Percentiles rank a stretch among this genome's conserved stretches.
Conservation (phyloP, 2,329 filamentous ascomycete genomes). For the Penicillium sp. region DNA sequence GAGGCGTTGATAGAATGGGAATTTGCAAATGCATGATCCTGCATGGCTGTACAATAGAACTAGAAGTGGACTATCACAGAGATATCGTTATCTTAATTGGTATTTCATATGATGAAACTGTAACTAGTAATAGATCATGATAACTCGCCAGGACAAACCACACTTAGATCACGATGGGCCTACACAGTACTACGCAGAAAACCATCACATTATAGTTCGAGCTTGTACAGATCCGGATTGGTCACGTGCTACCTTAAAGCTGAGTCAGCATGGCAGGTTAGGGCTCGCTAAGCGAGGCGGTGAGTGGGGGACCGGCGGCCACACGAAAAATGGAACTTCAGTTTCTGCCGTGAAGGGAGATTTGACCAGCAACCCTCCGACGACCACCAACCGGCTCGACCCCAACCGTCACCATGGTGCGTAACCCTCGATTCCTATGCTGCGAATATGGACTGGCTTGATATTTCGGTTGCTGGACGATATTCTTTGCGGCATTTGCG, state of each 20-base stretch:
- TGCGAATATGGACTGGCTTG: slow-evolving; percentile 15
- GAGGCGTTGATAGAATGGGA: slow-evolving; percentile 1
- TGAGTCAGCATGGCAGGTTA: slow-evolving; percentile 26
- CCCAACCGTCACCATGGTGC: slow-evolving; percentile 51
- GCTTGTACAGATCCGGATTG: background rate
- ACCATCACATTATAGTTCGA: no score
- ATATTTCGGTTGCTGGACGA: slow-evolving; percentile 11
- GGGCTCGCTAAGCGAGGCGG: slow-evolving; percentile 44
- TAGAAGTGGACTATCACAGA: slow-evolving; percentile 4
- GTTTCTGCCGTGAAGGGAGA: slow-evolving; percentile 37
- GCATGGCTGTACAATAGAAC: slow-evolving; percentile 20
- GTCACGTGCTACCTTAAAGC: background rate
- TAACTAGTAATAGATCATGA: no score
- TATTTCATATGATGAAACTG: background rate
- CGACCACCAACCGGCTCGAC: slow-evolving; percentile 46
- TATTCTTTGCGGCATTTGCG: slow-evolving; percentile 5
- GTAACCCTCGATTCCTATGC: slow-evolving; percentile 24
- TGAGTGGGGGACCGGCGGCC: slow-evolving; percentile 35
- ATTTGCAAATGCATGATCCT: slow-evolving; percentile 8
- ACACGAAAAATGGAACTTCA: slow-evolving; percentile 41
- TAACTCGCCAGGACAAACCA: no score
- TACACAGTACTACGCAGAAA: no score
- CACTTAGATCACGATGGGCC: background rate
- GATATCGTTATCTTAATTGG: background rate
- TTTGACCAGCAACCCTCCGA: slow-evolving; percentile 46